phyloP scores from a whole-genome alignment of 1,284 basidiomycete genomes.

The Ceratorhiza oryzae-sativae region DNA sequence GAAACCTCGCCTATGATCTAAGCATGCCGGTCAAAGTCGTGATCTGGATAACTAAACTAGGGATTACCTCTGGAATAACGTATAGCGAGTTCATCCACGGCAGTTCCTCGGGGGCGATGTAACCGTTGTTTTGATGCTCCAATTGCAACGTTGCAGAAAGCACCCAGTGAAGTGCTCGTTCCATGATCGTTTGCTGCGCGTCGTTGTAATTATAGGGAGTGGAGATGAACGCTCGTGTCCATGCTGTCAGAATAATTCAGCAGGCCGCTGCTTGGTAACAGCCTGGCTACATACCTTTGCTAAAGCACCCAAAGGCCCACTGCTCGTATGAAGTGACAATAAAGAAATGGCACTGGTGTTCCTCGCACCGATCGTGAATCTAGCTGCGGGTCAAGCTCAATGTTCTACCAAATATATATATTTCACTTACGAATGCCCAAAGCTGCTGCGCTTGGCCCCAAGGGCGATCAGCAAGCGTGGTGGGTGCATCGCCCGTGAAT shows the following conservation, averaged over 20 bases:
- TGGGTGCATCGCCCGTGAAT: slow-evolving; percentile 6
- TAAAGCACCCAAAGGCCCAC: slow-evolving; percentile 39
- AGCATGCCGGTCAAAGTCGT: neutral
- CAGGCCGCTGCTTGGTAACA: too few relatives aligned
- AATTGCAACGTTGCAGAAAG: slow-evolving; percentile 35
- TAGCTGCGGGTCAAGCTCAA: neutral
- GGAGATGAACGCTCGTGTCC: slow-evolving; percentile 29
- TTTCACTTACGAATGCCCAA: slow-evolving; percentile 32
- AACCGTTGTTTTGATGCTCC: slow-evolving; percentile 29
- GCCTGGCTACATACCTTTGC: slow-evolving; percentile 29
- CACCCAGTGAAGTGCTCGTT: slow-evolving; percentile 36
- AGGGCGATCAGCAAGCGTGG: slow-evolving; percentile 18
- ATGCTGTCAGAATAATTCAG: too few relatives aligned
- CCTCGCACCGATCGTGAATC: slow-evolving; percentile 39
- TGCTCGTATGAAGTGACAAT: slow-evolving; percentile 34
- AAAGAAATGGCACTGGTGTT: slow-evolving; percentile 37
- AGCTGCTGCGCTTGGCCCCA: slow-evolving; percentile 35
- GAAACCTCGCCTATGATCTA: slow-evolving; percentile 35
- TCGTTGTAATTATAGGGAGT: slow-evolving; percentile 24
- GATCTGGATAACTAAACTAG: neutral
- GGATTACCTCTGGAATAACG: slow-evolving; percentile 27
- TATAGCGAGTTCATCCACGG: slow-evolving; percentile 37
- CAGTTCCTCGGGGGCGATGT: slow-evolving; percentile 26
- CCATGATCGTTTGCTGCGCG: slow-evolving; percentile 30
- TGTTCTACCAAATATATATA: neutral